Percentiles rank a stretch among this genome's conserved stretches.
Conservation (phyloP, 768 basidiomycete genomes). For the Phlebiopsis flavidoalba region DNA sequence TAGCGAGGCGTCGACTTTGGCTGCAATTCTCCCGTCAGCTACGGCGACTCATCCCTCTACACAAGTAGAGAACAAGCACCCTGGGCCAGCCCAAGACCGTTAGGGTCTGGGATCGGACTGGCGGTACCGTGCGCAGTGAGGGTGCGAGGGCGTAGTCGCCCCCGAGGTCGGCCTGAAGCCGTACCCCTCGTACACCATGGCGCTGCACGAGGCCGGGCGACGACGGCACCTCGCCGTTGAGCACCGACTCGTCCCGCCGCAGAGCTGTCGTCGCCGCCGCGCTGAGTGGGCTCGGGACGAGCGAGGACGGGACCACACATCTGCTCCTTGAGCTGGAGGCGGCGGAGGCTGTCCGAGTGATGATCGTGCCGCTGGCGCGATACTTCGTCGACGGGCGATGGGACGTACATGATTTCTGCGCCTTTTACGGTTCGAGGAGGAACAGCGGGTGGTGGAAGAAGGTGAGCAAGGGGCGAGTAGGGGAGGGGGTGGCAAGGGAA, state of each 20-base stretch:
- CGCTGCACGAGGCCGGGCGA: conserved; percentile 13
- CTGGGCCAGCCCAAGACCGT: conserved; percentile 96
- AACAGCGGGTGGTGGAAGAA: not conserved
- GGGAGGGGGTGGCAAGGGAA: not conserved
- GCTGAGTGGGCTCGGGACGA: conserved; percentile 7
- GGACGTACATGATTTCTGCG: conserved; percentile 18
- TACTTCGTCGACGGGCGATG: conserved; percentile 20
- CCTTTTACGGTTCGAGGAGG: not conserved
- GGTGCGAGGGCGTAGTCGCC: conserved; percentile 18
- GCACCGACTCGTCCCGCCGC: conserved; percentile 8
- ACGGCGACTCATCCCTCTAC: not conserved
- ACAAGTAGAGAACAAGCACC: conserved; percentile 24
- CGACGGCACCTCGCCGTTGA: not conserved
- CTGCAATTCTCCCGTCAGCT: conserved; percentile 34
- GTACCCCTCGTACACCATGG: conserved; percentile 66
- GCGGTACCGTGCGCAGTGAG: conserved; percentile 22
- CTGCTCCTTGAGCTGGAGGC: conserved; percentile 32
- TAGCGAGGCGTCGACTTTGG: conserved; percentile 88
- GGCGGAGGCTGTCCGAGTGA: conserved; percentile 43
- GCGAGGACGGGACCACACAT: conserved; percentile 7
- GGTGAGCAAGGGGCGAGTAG: not conserved
- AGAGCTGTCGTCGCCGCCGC: conserved; percentile 3
- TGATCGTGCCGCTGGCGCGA: conserved; percentile 33
- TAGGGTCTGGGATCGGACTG: conserved; percentile 41
- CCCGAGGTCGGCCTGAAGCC: conserved; percentile 76